A percentile compares a stretch with the other conserved stretches of the same genome.
phyloP scores from a whole-genome alignment of 2,329 filamentous ascomycete genomes.

The Fusarium drepaniforme region DNA sequence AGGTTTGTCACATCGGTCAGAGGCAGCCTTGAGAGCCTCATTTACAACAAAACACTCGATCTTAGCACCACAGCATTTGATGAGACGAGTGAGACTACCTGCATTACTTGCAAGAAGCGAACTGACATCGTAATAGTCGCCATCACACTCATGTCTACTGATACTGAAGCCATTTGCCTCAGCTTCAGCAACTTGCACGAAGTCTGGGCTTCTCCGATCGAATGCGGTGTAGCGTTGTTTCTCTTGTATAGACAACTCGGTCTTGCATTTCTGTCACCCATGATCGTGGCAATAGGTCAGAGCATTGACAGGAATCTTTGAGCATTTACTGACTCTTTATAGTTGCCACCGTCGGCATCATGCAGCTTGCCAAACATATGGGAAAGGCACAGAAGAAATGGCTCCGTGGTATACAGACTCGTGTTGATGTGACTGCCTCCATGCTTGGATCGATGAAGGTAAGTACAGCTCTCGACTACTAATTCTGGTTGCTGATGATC shows the following conservation, averaged over 20 bases:
- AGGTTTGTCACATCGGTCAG: conserved; percentile 15
- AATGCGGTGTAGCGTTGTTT: conserved; percentile 20
- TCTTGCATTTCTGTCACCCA: conserved; percentile 12
- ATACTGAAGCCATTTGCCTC: conserved; percentile 21
- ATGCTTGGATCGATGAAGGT: conserved; percentile 28
- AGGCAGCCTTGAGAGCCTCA: conserved; percentile 13
- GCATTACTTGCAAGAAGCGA: fast-evolving
- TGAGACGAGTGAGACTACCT: conserved; percentile 4
- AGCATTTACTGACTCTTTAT: not conserved
- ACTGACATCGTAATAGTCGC: not conserved
- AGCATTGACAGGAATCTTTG: fast-evolving
- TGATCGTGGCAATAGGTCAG: conserved; percentile 11
- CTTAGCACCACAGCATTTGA: conserved; percentile 24
- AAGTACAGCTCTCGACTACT: not conserved
- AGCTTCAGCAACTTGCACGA: conserved; percentile 18
- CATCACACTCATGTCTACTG: conserved; percentile 23
- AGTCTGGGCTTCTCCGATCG: conserved; percentile 23
- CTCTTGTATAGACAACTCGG: conserved; percentile 18
- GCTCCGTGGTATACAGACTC: conserved; percentile 26
- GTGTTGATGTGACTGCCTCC: conserved; percentile 23
- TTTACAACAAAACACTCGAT: conserved; percentile 18
- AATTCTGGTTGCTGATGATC: not conserved
- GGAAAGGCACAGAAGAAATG: conserved; percentile 21
- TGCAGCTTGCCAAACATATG: conserved; percentile 21
- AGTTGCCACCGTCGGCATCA: conserved; percentile 10